These are phyloP conservation scores for Myxozyma melibiosi DNA, from an alignment of 805 yeast genomes.

Conservation along the genomic window DNA sequence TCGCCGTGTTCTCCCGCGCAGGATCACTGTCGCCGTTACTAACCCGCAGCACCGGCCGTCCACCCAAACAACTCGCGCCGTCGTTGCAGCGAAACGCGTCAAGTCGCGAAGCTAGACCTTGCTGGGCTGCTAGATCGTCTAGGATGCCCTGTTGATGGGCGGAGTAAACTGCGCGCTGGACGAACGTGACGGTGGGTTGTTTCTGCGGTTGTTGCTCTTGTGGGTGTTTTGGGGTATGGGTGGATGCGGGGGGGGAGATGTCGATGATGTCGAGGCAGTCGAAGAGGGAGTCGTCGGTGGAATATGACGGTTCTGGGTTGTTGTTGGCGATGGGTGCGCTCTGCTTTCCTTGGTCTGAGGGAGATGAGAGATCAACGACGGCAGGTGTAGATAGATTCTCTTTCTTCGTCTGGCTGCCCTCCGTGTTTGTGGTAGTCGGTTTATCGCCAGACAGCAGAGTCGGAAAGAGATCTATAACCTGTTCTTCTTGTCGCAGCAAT, in stretches of 20 bases:
- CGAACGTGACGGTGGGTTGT: background rate
- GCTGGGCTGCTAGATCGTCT: slow-evolving; percentile 21
- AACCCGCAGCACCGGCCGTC: too few species aligned
- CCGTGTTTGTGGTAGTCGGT: too few species aligned
- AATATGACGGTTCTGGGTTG: background rate
- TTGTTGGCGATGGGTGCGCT: background rate
- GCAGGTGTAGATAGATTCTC: background rate
- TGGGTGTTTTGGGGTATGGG: too few species aligned
- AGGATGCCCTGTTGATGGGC: slow-evolving; percentile 21
- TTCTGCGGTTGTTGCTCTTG: background rate
- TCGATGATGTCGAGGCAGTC: too few species aligned
- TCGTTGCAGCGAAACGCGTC: background rate
- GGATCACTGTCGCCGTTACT: too few species aligned
- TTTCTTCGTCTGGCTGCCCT: too few species aligned
- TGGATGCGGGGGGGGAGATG: too few species aligned
- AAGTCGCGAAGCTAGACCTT: slow-evolving; percentile 3
- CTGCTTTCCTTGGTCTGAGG: background rate
- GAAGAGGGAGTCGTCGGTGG: background rate
- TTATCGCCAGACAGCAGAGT: too few species aligned
- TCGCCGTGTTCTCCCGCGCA: too few species aligned
- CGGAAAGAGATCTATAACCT: too few species aligned
- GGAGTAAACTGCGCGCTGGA: slow-evolving; percentile 7
- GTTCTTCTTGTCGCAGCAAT: too few species aligned
- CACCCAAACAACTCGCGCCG: background rate
- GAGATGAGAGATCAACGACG: background rate